Evolutionary conservation across 441 rosid species (phyloP).

Genomic region (Theobroma grandiflorum): DNA sequence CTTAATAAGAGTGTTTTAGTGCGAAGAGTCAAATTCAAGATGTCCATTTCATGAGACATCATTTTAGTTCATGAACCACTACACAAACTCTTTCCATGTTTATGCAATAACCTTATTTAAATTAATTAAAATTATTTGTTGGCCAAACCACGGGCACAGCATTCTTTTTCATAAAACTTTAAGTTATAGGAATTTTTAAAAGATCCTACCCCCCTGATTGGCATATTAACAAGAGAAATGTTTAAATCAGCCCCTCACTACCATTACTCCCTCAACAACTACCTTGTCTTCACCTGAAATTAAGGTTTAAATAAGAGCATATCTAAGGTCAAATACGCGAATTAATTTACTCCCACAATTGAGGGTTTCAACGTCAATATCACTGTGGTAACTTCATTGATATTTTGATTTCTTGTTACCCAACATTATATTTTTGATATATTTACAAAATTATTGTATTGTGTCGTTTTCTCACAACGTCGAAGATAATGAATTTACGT

Average conservation of each 20-base stretch:
- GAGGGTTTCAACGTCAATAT: background rate
- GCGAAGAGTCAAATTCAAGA: background rate
- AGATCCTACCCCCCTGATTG: background rate
- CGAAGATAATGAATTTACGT: too few relatives aligned
- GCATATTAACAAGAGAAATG: background rate
- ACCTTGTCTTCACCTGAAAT: background rate
- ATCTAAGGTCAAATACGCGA: background rate
- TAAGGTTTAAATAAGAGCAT: background rate
- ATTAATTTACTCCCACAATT: background rate
- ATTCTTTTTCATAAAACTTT: background rate
- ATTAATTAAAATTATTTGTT: background rate
- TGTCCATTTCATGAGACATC: background rate
- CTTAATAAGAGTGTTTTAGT: background rate
- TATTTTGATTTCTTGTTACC: too few relatives aligned
- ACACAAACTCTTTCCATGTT: background rate
- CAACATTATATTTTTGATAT: too few relatives aligned
- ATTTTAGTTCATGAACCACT: background rate
- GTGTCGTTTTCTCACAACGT: too few relatives aligned
- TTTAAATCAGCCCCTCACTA: background rate
- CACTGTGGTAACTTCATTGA: background rate
- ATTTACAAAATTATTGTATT: too few relatives aligned
- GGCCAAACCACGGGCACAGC: background rate
- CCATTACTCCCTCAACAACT: background rate
- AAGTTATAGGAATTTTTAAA: background rate
- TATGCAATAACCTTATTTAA: background rate